These are phyloP conservation scores for Sporothrix brunneoviolacea DNA, from an alignment of 2,329 filamentous ascomycete genomes.

Conservation along the genomic window DNA sequence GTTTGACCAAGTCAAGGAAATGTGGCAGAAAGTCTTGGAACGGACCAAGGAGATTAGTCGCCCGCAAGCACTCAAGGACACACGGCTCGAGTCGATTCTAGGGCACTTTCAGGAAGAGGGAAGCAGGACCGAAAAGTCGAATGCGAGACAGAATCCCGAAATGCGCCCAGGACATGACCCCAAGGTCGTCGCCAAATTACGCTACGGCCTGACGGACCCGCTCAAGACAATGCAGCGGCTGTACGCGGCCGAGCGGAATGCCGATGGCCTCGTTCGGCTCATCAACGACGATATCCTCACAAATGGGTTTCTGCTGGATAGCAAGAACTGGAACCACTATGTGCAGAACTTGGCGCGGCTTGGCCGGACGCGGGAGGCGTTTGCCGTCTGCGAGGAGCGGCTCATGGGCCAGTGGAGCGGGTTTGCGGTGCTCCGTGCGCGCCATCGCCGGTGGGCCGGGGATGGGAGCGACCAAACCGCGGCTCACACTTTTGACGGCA, in stretches of 20 bases:
- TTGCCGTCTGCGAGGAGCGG: slow-evolving; percentile 64
- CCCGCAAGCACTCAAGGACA: slow-evolving; percentile 19
- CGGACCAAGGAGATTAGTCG: slow-evolving; percentile 41
- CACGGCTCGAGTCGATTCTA: slow-evolving; percentile 9
- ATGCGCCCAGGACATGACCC: slow-evolving; percentile 10
- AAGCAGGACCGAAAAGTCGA: slow-evolving; percentile 1
- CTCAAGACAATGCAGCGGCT: slow-evolving; percentile 44
- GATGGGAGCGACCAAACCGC: background rate
- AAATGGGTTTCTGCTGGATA: slow-evolving; percentile 68
- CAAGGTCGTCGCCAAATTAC: slow-evolving; percentile 38
- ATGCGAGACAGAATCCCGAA: too few relatives aligned
- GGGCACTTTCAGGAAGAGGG: background rate
- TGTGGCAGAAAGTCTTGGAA: slow-evolving; percentile 58
- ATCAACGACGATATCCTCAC: slow-evolving; percentile 40
- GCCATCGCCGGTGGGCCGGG: background rate
- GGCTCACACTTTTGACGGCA: too few relatives aligned
- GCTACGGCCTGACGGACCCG: slow-evolving; percentile 46
- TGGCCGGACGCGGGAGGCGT: slow-evolving; percentile 58
- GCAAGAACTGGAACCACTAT: slow-evolving; percentile 73
- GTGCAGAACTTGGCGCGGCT: slow-evolving; percentile 60
- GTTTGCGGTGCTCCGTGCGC: slow-evolving; percentile 45
- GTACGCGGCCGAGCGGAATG: slow-evolving; percentile 34
- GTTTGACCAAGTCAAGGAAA: slow-evolving; percentile 53
- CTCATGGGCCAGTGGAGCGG: slow-evolving; percentile 76
- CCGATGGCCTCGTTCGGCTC: slow-evolving; percentile 46